A percentile compares a stretch with the other conserved stretches of the same genome.
phyloP scores from a whole-genome alignment of 768 basidiomycete species.

The Cystobasidium onofrii region DNA sequence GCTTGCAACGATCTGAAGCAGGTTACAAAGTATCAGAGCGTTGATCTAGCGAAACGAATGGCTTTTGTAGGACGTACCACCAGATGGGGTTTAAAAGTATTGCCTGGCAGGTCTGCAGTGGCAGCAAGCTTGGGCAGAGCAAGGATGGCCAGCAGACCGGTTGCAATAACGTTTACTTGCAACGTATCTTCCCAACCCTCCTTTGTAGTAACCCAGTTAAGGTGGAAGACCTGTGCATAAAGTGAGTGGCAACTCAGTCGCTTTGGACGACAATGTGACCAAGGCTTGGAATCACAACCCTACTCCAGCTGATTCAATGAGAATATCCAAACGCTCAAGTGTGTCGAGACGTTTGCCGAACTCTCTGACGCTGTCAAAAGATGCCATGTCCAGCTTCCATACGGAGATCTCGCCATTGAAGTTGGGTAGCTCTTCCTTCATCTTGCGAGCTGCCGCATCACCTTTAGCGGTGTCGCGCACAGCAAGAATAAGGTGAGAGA shows the following conservation, averaged over 20 bases:
- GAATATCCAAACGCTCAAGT: not conserved
- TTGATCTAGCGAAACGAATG: not conserved
- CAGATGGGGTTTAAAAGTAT: not conserved
- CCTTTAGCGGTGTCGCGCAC: not conserved
- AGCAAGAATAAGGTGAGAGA: not conserved
- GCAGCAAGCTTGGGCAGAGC: not conserved
- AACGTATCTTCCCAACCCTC: constrained; percentile 2
- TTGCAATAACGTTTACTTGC: not conserved
- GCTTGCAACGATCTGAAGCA: too few relatives aligned
- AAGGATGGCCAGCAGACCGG: not conserved
- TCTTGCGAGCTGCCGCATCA: not conserved
- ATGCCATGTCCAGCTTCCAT: not conserved
- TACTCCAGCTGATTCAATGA: not conserved
- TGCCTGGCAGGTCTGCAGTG: not conserved
- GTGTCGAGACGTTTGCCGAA: not conserved
- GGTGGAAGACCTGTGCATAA: not conserved
- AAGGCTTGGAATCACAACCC: not conserved
- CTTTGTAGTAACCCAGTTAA: not conserved
- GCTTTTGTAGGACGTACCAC: not conserved
- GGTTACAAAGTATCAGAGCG: too few relatives aligned
- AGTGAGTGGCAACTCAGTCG: not conserved
- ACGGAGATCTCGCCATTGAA: not conserved
- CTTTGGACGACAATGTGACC: not conserved
- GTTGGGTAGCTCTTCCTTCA: not conserved
- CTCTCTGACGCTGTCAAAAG: not conserved